Evolutionary conservation across 2,329 filamentous ascomycete species (phyloP).

Genomic region (Venturia effusa): DNA sequence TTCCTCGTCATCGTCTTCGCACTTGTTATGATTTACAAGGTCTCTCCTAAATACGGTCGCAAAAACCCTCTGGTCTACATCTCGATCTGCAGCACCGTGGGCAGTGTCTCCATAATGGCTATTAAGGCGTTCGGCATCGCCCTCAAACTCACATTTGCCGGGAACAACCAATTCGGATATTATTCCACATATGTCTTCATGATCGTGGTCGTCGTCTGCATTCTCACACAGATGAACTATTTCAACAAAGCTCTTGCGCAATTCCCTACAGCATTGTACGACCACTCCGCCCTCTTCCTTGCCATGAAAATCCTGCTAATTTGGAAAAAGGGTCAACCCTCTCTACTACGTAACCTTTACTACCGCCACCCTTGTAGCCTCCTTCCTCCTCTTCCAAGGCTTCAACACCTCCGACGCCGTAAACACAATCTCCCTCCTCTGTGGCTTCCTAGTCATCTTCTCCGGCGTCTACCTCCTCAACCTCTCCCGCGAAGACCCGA

Average conservation of each 20-base stretch:
- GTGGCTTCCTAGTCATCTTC: conserved; percentile 90
- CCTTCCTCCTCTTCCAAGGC: conserved; percentile 89
- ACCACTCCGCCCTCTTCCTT: conserved; percentile 14
- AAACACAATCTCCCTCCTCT: conserved; percentile 84
- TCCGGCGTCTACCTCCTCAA: conserved; percentile 93
- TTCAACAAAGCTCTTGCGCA: conserved; percentile 98
- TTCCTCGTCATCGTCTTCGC: conserved; percentile 71
- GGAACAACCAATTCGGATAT: conserved; percentile 90
- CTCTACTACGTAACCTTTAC: conserved; percentile 98
- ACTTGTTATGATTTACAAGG: conserved; percentile 88
- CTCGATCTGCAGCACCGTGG: conserved; percentile 94
- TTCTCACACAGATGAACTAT: conserved; percentile 99
- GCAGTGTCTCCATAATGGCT: conserved; percentile 96
- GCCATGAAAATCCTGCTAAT: conserved; percentile 12
- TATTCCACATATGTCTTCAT: conserved; percentile 96
- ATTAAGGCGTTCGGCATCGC: conserved; percentile 98
- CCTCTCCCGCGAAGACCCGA: conserved; percentile 82
- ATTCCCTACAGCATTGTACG: conserved; percentile 94
- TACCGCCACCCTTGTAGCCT: conserved; percentile 84
- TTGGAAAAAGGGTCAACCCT: conserved; percentile 64
- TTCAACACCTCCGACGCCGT: conserved; percentile 92
- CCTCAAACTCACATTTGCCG: conserved; percentile 83
- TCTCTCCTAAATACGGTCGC: conserved; percentile 82
- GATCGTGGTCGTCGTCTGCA: conserved; percentile 86
- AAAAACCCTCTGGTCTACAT: conserved; percentile 94